Evolutionary conservation across 2,329 filamentous ascomycete species (phyloP), one percentile per base, ranked within the genome.

Genomic region (Dactylellina haptotyla): DNA sequence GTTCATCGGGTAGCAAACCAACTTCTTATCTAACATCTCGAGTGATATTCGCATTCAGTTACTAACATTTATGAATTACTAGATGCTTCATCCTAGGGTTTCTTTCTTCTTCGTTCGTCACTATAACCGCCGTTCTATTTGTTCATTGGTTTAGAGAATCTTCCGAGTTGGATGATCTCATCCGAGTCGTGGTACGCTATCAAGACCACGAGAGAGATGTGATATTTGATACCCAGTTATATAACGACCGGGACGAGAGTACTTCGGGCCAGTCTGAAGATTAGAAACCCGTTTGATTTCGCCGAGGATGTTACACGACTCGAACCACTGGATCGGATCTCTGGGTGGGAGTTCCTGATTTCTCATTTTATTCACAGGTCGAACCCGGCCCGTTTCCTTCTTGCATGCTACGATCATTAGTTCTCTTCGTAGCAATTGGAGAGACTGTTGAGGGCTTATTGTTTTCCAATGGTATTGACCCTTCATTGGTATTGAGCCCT

Each of bases 111-210:
- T 28, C 32, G 3, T 57, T 34, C 23, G 14, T 45, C n/a, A 16
- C 16, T 8, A 23, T 58, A n/a, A 66, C 51, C 2, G 16, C 34
- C 0, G 16, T 66, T 18, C 50, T 66, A 9, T n/a, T 18, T 3
- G 25, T 56, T n/a, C 50, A 45, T 10, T 30, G 50, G 51, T 41
- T 41, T 18, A 50, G 8, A 3, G 14, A 18, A 8, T 12, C 28
- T 25, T n/a, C 62, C 12, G 10, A 41, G 8, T 58, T 66, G 20
- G 43, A 66, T 4, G 18, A 43, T 1, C 28, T 58, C n/a, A 25
- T 66, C 43, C 45, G 51, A 25, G n/a, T 66, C 8, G 16, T 57
- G 6, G 30, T 66, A 14, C 62, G 62, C 12, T 46, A 56, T 28
- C 34, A n/a, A 28, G 4, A 16, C 4, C 28, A 16, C 18, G 51